Base-by-base conservation (phyloP, 2,329 filamentous ascomycete species). In the Aureobasidium namibiae region DNA sequence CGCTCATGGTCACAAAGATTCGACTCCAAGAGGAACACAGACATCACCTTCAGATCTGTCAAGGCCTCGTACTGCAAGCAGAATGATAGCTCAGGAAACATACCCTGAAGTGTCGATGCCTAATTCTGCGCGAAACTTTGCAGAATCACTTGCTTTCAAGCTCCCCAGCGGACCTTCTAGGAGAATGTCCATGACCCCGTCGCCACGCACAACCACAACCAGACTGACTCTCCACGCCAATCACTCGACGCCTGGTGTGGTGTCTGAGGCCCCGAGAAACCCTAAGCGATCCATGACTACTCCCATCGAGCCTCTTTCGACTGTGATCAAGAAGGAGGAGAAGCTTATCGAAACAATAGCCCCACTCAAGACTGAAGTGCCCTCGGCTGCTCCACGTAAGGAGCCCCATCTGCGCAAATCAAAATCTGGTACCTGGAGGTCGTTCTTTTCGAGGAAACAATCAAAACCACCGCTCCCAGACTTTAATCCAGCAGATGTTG, bases 391-490 rank as follows among this genome's bases (percentile, higher is more conserved):
- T 33, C 38, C 39, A 4, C 39, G 26, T 10, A 54, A 54, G 26
- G 48, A 56, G 26, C 59, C 49, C 7, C 50, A 42, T 21, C 31
- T 61, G 31, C 50, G 53, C 34, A 61, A 61, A 39, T 44, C 50
- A 18, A 61, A 61, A 45, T 57, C 59, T 33, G 53, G 59, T 11
- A 61, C 59, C 5, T 61, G 50, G 52, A 61, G 45, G 34, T 56
- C 50, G 1, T 61, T 61, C 44, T 61, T 61, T 31, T 44, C 31
- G 4, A 53, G 59, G 8, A 61, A 52, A 31, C 45, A 39, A 33
- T 56, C 59, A 6, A 57, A 61, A 39, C 50, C 50, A 16, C 31
- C 59, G 2, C 33, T 57, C 36, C 52, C 59, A 3, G 45, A 59
- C n/a, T 59, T 59, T 24, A 44, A 59, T 13, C 56, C 56, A 41